Base-by-base conservation (phyloP, 805 yeast genomes). In the Cyberlindnera suaveolens region DNA sequence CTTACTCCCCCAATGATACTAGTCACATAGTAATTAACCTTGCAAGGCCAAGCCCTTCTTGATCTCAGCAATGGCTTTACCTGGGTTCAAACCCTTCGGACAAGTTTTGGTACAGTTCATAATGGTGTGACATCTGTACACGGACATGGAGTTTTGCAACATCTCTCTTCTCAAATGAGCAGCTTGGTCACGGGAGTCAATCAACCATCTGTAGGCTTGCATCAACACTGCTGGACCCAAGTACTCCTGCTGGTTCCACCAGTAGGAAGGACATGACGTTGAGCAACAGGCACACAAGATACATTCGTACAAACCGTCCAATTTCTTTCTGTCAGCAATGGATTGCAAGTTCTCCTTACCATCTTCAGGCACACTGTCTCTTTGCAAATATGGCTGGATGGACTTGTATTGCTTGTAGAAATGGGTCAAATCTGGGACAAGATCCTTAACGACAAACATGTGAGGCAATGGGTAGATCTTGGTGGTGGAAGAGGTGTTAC, bases 201-300 rank as follows among this genome's bases (percentile, higher is more conserved):
- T 80, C 75, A 93, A 81, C 99, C 99, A 93, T 75, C 99, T 84
- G 78, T 82, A 93, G 43, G 98, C 97, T 76, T 93, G 99, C 96
- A 93, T 86, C 67, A 93, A 78, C 43, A 93, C 98, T 27, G 99
- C 99, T 20, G 99, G 99, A 45, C 99, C 99, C 58, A 93, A 74
- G 71, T 93, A 93, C 74, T 93, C 95, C 70, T 90, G 96, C 72
- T 88, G 96, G 72, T 93, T 93, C 99, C 99, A 93, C 99, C 99
- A 93, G 78, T 93, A 93, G 3, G 98, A 90, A 42, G 99, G 99
- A 74, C 99, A 93, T 16, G 98, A 82, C 41, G 99, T 93, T 31
- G 97, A 90, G 70, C 99, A 91, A 72, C 99, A 90, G 10, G 99
- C 99, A 74, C 99, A 91, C 63, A 91, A 74, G 60, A 91, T 91